Conservation (phyloP, 495 filamentous ascomycete species). For the Neurospora sp. region DNA sequence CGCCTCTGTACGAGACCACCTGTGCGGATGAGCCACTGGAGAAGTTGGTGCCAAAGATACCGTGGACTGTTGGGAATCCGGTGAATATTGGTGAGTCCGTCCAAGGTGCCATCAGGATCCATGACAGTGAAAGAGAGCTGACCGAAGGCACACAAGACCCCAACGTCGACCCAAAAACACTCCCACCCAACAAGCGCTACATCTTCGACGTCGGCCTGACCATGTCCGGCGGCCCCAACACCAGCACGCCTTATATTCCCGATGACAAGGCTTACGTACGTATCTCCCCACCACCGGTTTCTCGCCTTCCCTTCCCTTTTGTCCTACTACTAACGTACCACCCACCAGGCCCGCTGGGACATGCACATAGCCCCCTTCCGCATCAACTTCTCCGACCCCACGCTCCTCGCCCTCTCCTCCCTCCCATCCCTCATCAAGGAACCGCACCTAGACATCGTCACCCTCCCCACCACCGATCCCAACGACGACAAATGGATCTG, state of each 20-base stretch:
- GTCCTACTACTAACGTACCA: too few relatives aligned
- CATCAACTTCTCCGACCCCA: constrained; percentile 33
- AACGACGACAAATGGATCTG: constrained; percentile 5
- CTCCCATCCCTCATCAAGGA: background rate
- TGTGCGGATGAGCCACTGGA: constrained; percentile 10
- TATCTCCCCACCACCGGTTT: too few relatives aligned
- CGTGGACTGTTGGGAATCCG: constrained; percentile 6
- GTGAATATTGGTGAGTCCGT: constrained; percentile 1
- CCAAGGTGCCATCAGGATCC: too few relatives aligned
- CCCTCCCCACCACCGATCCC: background rate
- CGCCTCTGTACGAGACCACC: constrained; percentile 1
- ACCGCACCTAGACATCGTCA: constrained; percentile 2
- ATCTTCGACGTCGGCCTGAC: constrained; percentile 10
- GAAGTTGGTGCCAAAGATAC: background rate
- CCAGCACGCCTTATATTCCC: constrained; percentile 3
- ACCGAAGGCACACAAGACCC: background rate
- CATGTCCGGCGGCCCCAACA: constrained; percentile 3
- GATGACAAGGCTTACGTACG: constrained; percentile 2
- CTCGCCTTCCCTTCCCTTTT: background rate
- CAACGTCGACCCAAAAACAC: background rate
- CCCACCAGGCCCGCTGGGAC: constrained; percentile 1
- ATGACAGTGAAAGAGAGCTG: background rate
- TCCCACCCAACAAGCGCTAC: constrained; percentile 2
- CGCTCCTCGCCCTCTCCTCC: constrained; percentile 6
- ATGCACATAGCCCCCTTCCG: constrained; percentile 14